A percentile compares a stretch with the other conserved stretches of the same genome.
Evolutionary conservation across 2,329 filamentous ascomycete species (phyloP).

Genomic region (Tolypocladium tropicale): DNA sequence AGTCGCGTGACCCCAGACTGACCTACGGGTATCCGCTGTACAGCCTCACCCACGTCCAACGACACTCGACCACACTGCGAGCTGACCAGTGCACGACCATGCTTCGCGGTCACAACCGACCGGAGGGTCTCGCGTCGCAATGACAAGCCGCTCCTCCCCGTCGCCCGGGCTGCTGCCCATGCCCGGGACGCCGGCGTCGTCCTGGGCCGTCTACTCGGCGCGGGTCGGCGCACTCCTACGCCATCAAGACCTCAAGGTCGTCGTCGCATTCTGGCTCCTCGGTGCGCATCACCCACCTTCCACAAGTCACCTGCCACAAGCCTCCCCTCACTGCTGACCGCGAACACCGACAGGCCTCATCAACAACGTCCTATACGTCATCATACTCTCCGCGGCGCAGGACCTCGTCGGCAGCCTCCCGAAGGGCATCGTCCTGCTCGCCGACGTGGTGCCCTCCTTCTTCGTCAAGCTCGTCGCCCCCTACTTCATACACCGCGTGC

Average conservation of each 20-base stretch:
- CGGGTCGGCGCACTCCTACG: conserved; percentile 53
- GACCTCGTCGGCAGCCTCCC: conserved; percentile 90
- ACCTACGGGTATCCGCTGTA: neutral
- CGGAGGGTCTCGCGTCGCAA: conserved; percentile 4
- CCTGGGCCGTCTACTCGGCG: conserved; percentile 64
- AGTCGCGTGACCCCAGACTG: neutral
- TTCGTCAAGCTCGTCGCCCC: conserved; percentile 78
- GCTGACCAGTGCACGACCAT: neutral
- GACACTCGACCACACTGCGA: neutral
- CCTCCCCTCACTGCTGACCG: conserved; percentile 3
- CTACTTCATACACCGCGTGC: conserved; percentile 84
- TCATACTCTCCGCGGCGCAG: conserved; percentile 89
- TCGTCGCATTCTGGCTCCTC: conserved; percentile 86
- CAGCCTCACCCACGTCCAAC: neutral
- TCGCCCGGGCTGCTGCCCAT: conserved; percentile 41
- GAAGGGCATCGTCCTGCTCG: conserved; percentile 86
- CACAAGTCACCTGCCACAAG: too few species aligned
- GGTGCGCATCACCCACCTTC: conserved; percentile 43
- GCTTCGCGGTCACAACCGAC: neutral
- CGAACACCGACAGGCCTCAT: conserved; percentile 38
- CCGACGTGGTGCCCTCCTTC: conserved; percentile 86
- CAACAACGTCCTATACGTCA: conserved; percentile 96
- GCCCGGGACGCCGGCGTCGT: conserved; percentile 49
- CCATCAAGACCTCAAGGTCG: conserved; percentile 60
- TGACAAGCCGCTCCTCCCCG: conserved; percentile 29